These are phyloP conservation scores for Corchorus capsularis DNA, from an alignment of 345 rosid species.

Conservation along the genomic window DNA sequence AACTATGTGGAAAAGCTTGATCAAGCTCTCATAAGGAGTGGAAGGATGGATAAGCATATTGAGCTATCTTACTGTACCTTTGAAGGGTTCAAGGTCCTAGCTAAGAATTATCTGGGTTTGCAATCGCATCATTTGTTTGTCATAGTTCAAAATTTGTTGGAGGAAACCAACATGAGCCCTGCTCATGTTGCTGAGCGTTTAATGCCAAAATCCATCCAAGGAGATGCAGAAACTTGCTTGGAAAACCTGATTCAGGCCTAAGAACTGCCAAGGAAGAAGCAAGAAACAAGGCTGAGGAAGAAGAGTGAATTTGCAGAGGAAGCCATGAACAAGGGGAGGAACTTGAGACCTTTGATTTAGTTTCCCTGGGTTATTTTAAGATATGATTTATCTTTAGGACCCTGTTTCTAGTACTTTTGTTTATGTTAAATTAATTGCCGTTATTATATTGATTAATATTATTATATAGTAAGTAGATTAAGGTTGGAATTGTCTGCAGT, in stretches of 20 bases:
- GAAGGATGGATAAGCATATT: slow-evolving; percentile 52
- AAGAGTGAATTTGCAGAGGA: background rate
- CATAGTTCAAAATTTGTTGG: slow-evolving; percentile 30
- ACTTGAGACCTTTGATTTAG: background rate
- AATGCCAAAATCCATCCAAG: slow-evolving; percentile 36
- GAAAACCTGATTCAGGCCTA: slow-evolving; percentile 37
- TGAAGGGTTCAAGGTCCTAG: slow-evolving; percentile 44
- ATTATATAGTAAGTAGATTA: background rate
- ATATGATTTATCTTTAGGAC: background rate
- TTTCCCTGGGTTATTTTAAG: background rate
- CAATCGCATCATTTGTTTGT: slow-evolving; percentile 25
- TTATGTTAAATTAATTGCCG: background rate
- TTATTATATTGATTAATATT: no score
- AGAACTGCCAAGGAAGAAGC: slow-evolving; percentile 32
- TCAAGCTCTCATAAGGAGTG: slow-evolving; percentile 43
- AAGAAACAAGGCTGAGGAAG: background rate
- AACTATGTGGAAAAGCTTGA: slow-evolving; percentile 43
- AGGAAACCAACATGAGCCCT: slow-evolving; percentile 36
- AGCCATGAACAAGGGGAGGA: background rate
- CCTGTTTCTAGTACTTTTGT: no score
- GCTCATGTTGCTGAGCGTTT: slow-evolving; percentile 47
- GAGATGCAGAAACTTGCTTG: slow-evolving; percentile 33
- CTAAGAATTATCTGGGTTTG: slow-evolving; percentile 38
- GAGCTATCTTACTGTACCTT: slow-evolving; percentile 45
- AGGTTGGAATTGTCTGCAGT: background rate